Evolutionary conservation across 805 yeast genomes (phyloP), one percentile per base, ranked within the genome.

Genomic region (Schizosaccharomyces octosporus): DNA sequence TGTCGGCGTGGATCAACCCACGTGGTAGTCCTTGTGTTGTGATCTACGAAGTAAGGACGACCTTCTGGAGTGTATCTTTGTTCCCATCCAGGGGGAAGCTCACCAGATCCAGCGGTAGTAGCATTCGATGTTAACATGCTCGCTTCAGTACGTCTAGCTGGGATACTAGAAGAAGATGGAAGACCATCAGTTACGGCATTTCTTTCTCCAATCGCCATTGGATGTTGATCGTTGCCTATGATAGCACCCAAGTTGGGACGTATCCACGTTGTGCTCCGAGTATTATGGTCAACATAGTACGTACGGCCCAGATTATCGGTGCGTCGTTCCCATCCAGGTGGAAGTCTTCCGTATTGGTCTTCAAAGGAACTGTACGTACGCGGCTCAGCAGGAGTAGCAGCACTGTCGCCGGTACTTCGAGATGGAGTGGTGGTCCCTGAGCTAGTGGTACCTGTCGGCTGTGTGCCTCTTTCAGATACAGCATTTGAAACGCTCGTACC

Each of bases 1-100:
- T 93, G 98, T 73, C 98, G 82, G 74, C 99, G 81, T 66, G 99
- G 99, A 72, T 93, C 99, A 59, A 93, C 99, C 99, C 99, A 93
- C 13, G 99, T 93, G 3, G 99, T 93, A 0, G 99, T 93, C 72
- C 99, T 81, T n/a, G 98, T 93, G 72, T 93, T 93, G 75, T 93
- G 99, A 72, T 93, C 99, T 59, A 93, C 98, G 72, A 89, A 93
- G 74, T 93, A 93, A 6, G 97, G 94, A 71, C 98, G 81, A 48
- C 98, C 99, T 73, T 93, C 98, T 32, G 95, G 95, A 5, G 99
- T 93, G 68, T 85, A 85, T 65, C 99, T 78, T 75, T 90, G 97
- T 74, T 93, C 99, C 99, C 99, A 93, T 51, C 98, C 99, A 11
- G 95, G 81, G 7, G 99, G 99, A 65, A 93, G 77, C 74, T 93